Conservation (phyloP, 2,329 filamentous ascomycete species). For the Acephala macrosclerotiorum region DNA sequence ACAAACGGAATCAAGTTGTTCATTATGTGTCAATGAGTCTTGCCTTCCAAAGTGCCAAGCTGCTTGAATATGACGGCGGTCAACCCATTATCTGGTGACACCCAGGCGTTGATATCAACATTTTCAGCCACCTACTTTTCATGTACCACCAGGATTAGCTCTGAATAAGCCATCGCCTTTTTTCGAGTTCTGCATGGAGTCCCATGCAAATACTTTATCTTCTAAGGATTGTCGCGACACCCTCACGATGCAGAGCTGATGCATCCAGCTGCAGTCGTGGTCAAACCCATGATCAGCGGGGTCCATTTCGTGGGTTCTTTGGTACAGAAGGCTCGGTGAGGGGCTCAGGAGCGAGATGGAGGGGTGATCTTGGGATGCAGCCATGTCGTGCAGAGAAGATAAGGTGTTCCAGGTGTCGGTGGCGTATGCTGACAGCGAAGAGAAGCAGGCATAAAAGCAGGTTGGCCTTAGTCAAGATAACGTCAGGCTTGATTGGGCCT, state of each 20-base stretch:
- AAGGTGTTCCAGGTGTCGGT: not conserved
- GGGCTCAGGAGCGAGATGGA: not conserved
- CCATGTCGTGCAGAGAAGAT: constrained; percentile 5
- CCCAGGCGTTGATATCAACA: not conserved
- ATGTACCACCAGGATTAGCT: not conserved
- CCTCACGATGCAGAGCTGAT: not conserved
- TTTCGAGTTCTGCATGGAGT: not conserved
- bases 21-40: constrained; percentile 7
- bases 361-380: not conserved
- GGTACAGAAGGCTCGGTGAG: not conserved
- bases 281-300: not conserved
- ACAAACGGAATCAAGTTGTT: constrained; percentile 9
- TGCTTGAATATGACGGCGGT: constrained; percentile 11
- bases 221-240: not conserved
- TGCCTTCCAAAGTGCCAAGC: not conserved
- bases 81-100: constrained; percentile 16
- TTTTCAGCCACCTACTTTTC: not conserved
- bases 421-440: not conserved
- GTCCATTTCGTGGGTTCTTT: not conserved
- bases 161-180: not conserved
- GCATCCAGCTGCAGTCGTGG: not conserved
- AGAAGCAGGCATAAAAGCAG: not conserved
- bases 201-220: not conserved
- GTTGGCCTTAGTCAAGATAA: not conserved
- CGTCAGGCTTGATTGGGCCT: too few species aligned